Conservation (phyloP, 768 basidiomycete genomes). For the Serendipita sp. region DNA sequence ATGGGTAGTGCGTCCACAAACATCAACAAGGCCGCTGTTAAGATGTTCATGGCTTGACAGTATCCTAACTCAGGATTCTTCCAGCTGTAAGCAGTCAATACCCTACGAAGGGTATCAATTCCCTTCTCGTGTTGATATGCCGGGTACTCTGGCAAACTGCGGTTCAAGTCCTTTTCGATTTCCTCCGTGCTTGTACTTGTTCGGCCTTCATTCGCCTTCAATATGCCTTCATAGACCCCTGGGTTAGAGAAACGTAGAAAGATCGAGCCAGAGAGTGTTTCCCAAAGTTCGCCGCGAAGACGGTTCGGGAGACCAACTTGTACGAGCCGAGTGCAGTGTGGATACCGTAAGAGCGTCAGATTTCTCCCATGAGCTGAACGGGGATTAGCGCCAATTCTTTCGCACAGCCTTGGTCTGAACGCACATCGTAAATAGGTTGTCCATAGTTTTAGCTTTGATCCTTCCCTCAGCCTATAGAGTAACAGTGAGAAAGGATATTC, state of each 20-base stretch:
- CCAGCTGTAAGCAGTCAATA: slow-evolving; percentile 89
- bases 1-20: slow-evolving; percentile 21
- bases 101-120: slow-evolving; percentile 67
- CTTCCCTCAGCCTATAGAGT: slow-evolving; percentile 54
- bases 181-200: slow-evolving; percentile 87
- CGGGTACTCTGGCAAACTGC: slow-evolving; percentile 91
- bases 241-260: slow-evolving; percentile 80
- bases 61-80: slow-evolving; percentile 90
- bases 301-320: slow-evolving; percentile 94
- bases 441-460: slow-evolving; percentile 94
- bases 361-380: slow-evolving; percentile 75
- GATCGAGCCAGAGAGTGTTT: slow-evolving; percentile 85
- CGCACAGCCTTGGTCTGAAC: slow-evolving; percentile 12
- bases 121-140: slow-evolving; percentile 89
- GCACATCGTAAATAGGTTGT: slow-evolving; percentile 66
- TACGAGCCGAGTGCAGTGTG: slow-evolving; percentile 90
- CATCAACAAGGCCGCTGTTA: slow-evolving; percentile 91
- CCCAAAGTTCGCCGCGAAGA: slow-evolving; percentile 95
- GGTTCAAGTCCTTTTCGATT: slow-evolving; percentile 95
- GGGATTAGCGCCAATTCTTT: slow-evolving; percentile 6
- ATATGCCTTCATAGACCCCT: slow-evolving; percentile 58
- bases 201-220: slow-evolving; percentile 56
- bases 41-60: slow-evolving; percentile 98
- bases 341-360: slow-evolving; percentile 88
- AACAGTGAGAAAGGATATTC: not conserved